A percentile compares a stretch with the other conserved stretches of the same genome.
These are phyloP conservation scores for Metschnikowia gruessii DNA, from an alignment of 805 yeast species.

Conservation along the genomic window DNA sequence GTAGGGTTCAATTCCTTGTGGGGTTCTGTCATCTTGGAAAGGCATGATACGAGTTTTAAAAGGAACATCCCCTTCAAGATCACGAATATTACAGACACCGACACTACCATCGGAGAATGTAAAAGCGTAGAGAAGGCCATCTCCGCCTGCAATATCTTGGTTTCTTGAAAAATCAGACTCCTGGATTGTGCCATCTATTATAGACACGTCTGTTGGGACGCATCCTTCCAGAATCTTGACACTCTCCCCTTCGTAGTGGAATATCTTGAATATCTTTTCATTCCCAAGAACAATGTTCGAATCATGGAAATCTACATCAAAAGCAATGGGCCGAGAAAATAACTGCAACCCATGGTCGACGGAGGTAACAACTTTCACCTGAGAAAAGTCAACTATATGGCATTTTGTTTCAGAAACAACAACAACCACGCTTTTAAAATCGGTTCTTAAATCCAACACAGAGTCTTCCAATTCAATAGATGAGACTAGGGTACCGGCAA, in stretches of 20 bases:
- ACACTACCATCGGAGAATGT: conserved; percentile 41
- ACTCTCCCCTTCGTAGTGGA: conserved; percentile 18
- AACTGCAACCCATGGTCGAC: conserved; percentile 20
- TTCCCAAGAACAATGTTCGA: conserved; percentile 27
- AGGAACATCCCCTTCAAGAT: conserved; percentile 8
- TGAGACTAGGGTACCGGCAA: conserved; percentile 10
- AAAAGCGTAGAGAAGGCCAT: conserved; percentile 39
- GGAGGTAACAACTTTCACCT: conserved; percentile 8
- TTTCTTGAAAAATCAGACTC: conserved; percentile 17
- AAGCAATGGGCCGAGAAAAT: conserved; percentile 5
- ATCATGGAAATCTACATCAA: conserved; percentile 36
- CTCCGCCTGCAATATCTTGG: conserved; percentile 33
- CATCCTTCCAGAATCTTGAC: conserved; percentile 3
- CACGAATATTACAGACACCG: conserved; percentile 43
- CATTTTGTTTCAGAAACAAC: conserved; percentile 20
- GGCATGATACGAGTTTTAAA: conserved; percentile 18
- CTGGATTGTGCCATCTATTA: conserved; percentile 19
- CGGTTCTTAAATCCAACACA: conserved; percentile 18
- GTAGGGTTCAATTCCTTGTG: conserved; percentile 23
- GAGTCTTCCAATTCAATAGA: conserved; percentile 2
- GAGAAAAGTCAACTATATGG: conserved; percentile 21
- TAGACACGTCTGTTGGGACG: conserved; percentile 17
- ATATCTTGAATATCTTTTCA: conserved; percentile 22
- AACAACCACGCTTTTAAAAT: conserved; percentile 27
- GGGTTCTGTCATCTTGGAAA: conserved; percentile 19